phyloP scores from a whole-genome alignment of 345 rosid genomes.

The Ceriops zippeliana region DNA sequence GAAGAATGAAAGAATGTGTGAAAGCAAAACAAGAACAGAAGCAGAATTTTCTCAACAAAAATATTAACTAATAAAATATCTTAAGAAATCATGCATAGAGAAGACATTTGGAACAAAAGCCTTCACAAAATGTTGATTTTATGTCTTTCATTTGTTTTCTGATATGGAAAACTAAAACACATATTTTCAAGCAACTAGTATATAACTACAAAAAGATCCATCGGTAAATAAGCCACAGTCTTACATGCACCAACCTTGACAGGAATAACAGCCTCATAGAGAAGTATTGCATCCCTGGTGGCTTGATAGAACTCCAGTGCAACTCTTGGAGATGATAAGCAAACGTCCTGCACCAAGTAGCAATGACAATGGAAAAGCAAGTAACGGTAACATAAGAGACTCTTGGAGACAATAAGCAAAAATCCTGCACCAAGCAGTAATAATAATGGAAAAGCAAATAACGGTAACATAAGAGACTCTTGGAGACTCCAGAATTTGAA shows the following conservation, averaged over 20 bases:
- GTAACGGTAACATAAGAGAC: not conserved
- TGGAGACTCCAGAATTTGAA: no score
- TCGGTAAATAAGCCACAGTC: not conserved
- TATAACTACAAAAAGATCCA: not conserved
- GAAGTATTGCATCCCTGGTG: conserved; percentile 78
- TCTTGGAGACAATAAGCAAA: conserved; percentile 77
- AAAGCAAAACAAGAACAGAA: not conserved
- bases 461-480: no score
- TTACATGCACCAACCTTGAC: conserved; percentile 72
- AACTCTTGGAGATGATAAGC: conserved; percentile 81
- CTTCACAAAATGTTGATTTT: not conserved
- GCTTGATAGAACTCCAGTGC: conserved; percentile 80
- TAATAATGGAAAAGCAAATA: not conserved
- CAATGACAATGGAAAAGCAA: not conserved
- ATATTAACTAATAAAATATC: not conserved
- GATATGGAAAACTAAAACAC: not conserved
- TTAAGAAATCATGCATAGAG: not conserved
- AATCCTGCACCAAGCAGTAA: conserved; percentile 50
- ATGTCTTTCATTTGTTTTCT: not conserved
- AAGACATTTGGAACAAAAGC: no score
- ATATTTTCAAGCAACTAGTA: not conserved
- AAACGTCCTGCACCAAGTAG: conserved; percentile 59
- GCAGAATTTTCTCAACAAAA: not conserved
- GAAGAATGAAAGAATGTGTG: not conserved
- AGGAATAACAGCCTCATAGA: conserved; percentile 88